Evolutionary conservation across 108 stramenopile genomes (phyloP).

Genomic region (Phaeodactylum tricornutum): DNA sequence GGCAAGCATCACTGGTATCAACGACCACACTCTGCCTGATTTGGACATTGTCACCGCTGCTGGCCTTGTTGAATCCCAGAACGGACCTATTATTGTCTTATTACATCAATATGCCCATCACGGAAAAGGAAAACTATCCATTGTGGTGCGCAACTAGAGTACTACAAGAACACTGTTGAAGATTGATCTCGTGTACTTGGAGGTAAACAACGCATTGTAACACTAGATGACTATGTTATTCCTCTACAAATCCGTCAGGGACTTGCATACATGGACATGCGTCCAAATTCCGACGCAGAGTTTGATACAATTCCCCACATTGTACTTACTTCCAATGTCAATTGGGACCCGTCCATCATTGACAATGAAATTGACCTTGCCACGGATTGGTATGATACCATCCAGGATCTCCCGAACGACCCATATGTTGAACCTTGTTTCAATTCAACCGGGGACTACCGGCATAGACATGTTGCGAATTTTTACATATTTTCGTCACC

Average conservation of each 20-base stretch:
- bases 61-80: constrained; percentile 1
- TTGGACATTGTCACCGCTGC: constrained; percentile 13
- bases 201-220: constrained; percentile 17
- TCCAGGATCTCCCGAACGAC: too few relatives aligned
- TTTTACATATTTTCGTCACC: too few relatives aligned
- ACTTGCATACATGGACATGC: constrained; percentile 10
- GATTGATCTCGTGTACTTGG: constrained; percentile 7
- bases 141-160: constrained; percentile 8
- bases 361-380: constrained; percentile 9
- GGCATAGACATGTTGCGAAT: too few relatives aligned
- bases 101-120: constrained; percentile 15
- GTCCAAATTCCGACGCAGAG: constrained; percentile 18
- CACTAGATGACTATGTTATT: constrained; percentile 18
- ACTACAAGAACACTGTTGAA: neutral
- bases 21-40: constrained; percentile 12
- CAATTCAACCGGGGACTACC: too few relatives aligned
- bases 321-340: constrained; percentile 11
- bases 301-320: constrained; percentile 21
- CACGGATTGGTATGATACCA: neutral
- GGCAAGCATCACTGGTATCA: constrained; percentile 17
- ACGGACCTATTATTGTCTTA: constrained; percentile 15
- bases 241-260: constrained; percentile 13
- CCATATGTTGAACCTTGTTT: too few relatives aligned
- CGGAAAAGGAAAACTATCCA: constrained; percentile 10
- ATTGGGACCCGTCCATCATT: constrained; percentile 18